Evolutionary conservation across 2,329 filamentous ascomycete species (phyloP), one percentile per base, ranked within the genome.

Genomic region (Xylariaceae sp.): DNA sequence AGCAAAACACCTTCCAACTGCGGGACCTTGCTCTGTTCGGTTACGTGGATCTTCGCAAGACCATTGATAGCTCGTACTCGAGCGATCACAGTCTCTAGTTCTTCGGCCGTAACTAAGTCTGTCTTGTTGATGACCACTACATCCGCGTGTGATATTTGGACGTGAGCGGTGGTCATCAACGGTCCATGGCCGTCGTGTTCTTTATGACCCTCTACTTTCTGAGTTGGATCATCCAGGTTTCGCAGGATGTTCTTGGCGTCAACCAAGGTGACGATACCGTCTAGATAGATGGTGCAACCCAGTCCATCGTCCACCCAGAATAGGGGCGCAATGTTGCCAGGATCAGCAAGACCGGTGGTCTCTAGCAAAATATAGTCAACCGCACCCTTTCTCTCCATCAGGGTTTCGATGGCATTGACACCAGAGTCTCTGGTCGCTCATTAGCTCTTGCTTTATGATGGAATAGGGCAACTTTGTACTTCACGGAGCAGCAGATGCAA

Each of bases 351-450:
- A 0, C 94, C 94, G 0, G 94, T 97, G 0, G 94, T 99, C 74
- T 99, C 94, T 0, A 99, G 85, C 2, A 99, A 82, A 65, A 99
- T 97, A 76, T 97, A 99, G 77, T 99, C 94, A 71, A 99, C 99
- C 3, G 88, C 87, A 53, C 93, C 93, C 65, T 90, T 90, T 69
- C 92, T 91, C 64, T 92, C 90, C 90, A 99, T 97, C 2, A 99
- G 79, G 1, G 90, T 90, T 76, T 99, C 94, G 57, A 99, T 96
- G 42, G 94, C 94, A 66, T 90, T 90, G 44, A 99, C 93, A 10
- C 94, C 94, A 0, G 88, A 86, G 73, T 99, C 94, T 77, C 89
- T 92, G 51, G 0, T 10, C 17, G 13, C 17, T 17, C 4, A 18
- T 76, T 60, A 76, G 69, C 51, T 53, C 47, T 35, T 6, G 54